phyloP scores from a whole-genome alignment of 805 yeast genomes.

The Candida dajiaensis region DNA sequence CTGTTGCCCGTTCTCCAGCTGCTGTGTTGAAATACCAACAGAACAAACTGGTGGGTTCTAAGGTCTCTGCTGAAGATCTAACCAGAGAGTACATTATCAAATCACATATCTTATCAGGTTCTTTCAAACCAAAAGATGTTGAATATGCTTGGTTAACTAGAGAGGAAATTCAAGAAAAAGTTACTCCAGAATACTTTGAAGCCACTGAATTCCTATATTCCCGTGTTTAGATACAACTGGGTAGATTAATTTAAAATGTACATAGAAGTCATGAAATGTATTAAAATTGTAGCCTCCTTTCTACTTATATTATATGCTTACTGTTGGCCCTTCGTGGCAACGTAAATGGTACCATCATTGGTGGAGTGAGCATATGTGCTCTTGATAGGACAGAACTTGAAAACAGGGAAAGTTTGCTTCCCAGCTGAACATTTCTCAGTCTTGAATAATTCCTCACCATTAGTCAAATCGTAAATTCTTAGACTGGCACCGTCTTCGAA shows the following conservation, averaged over 20 bases:
- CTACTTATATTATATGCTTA: not conserved
- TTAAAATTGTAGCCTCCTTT: not conserved
- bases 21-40: slow-evolving; percentile 47
- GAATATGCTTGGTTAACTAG: slow-evolving; percentile 81
- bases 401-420: slow-evolving; percentile 18
- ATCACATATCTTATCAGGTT: slow-evolving; percentile 85
- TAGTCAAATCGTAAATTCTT: slow-evolving; percentile 32
- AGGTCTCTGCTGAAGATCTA: slow-evolving; percentile 15
- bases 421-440: slow-evolving; percentile 17
- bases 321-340: not conserved
- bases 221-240: slow-evolving; percentile 16
- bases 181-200: slow-evolving; percentile 48
- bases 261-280: slow-evolving; percentile 1
- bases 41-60: slow-evolving; percentile 16
- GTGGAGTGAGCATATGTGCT: slow-evolving; percentile 25
- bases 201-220: slow-evolving; percentile 40
- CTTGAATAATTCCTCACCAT: slow-evolving; percentile 19
- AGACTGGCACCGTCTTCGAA: slow-evolving; percentile 37
- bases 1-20: slow-evolving; percentile 86
- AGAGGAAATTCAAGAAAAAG: slow-evolving; percentile 60
- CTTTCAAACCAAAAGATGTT: slow-evolving; percentile 40
- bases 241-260: slow-evolving; percentile 1
- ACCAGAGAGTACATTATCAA: slow-evolving; percentile 68
- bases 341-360: slow-evolving; percentile 15
- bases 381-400: slow-evolving; percentile 28